Base-by-base conservation (phyloP, 148 eudicot species). In the Chenopodium suecicum region DNA sequence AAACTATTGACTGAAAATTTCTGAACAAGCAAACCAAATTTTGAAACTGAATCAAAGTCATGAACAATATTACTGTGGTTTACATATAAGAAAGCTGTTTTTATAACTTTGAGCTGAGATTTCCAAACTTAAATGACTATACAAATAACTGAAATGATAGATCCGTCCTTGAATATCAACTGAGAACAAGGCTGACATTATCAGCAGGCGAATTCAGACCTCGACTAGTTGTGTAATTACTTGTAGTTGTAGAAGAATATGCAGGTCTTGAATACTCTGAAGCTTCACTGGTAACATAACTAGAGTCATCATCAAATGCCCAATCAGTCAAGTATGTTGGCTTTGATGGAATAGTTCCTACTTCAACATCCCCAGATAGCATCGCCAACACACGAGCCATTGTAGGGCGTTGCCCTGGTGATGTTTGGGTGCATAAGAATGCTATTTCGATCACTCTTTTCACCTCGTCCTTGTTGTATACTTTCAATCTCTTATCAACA, bases 371-470 rank as follows among this genome's bases (percentile, higher is more conserved):
- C 66, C 95, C 99, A 11, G 86, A 73, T 73, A 94, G 88, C 99
- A 96, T 96, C 12, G 94, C 94, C 76, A 92, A 84, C 27, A 85
- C 98, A 8, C 99, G 94, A 5, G 97, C 90, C 98, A 96, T 96
- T 60, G 94, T 85, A 19, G 99, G 99, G 16, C 98, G 92, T 8
- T 85, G 84, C 17, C 70, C 56, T 20, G 94, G 99, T 54, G 99
- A 79, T 50, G 99, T 91, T 69, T 96, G 99, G 29, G 91, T 96
- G 95, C 99, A 95, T 76, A 92, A 77, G 60, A 96, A 91, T 48
- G 92, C 94, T 56, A 94, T 76, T 7, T 84, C 79, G 7, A 94
- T 91, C 41, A 94, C 80, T 82, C 90, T 82, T 78, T 83, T 88
- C 66, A 91, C 95, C 84, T 90, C 95, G 0, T 89, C 88, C 75